Percentiles rank a stretch among this genome's conserved stretches.
Evolutionary conservation across 2,329 filamentous ascomycete genomes (phyloP).

Genomic region (Colletotrichum sansevieriae): DNA sequence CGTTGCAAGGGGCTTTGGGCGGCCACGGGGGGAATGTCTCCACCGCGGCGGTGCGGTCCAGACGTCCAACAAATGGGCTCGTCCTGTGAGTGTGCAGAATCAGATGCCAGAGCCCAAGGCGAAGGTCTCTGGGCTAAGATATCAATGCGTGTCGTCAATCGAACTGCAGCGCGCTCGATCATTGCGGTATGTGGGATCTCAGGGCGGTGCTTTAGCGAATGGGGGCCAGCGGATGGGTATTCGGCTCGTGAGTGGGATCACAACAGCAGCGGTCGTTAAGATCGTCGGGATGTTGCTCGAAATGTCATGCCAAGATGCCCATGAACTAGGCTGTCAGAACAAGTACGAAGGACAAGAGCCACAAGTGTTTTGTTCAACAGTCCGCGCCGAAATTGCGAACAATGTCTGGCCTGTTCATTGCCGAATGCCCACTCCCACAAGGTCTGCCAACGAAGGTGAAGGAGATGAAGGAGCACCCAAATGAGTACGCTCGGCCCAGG

Average conservation of each 20-base stretch:
- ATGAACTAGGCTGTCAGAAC: too few relatives aligned
- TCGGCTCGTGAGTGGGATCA: not conserved
- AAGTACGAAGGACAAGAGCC: too few relatives aligned
- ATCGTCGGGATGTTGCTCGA: too few relatives aligned
- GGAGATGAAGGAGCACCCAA: constrained; percentile 29
- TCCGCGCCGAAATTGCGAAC: too few relatives aligned
- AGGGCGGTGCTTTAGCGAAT: not conserved
- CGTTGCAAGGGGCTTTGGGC: constrained; percentile 15
- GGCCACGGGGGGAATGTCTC: not conserved
- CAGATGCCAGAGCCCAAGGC: not conserved
- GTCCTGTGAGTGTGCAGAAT: too few relatives aligned
- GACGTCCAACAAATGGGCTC: not conserved
- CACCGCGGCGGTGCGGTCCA: constrained; percentile 4
- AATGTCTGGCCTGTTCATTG: too few relatives aligned
- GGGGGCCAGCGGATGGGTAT: not conserved
- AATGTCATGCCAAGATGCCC: too few relatives aligned
- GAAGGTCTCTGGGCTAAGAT: constrained; percentile 1
- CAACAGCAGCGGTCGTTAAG: too few relatives aligned
- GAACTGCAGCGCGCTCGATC: not conserved
- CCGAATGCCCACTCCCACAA: not conserved
- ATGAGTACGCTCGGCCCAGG: constrained; percentile 8
- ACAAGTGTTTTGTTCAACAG: too few relatives aligned
- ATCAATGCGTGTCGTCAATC: too few relatives aligned
- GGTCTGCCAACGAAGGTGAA: not conserved
- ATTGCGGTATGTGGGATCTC: not conserved